Conservation (phyloP, 805 yeast genomes). For the Kodamaea lidongshanica region DNA sequence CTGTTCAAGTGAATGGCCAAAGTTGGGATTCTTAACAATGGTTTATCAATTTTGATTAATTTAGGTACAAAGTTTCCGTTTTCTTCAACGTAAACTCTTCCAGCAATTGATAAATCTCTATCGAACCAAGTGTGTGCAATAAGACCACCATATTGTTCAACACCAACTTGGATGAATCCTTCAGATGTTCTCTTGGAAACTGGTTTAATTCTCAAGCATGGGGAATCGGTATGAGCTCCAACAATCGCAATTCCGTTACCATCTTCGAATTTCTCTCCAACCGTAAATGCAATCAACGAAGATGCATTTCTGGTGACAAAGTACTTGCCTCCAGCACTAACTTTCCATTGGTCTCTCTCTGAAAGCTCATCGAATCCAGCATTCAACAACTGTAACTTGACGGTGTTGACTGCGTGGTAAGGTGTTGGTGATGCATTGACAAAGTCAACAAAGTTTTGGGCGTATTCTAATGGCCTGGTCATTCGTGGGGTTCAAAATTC, state of each 20-base stretch:
- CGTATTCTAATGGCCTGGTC: slow-evolving; percentile 25
- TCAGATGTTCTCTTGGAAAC: slow-evolving; percentile 61
- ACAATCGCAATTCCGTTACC: slow-evolving; percentile 84
- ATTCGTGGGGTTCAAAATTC: slow-evolving; percentile 1
- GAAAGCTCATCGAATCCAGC: slow-evolving; percentile 71
- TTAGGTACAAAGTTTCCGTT: slow-evolving; percentile 51
- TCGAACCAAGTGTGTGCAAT: slow-evolving; percentile 98
- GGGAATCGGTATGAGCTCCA: slow-evolving; percentile 97
- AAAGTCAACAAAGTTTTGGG: slow-evolving; percentile 64
- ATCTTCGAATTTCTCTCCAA: slow-evolving; percentile 64
- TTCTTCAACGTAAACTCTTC: slow-evolving; percentile 68
- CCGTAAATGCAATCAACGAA: slow-evolving; percentile 79
- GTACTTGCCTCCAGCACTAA: slow-evolving; percentile 52
- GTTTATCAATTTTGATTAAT: slow-evolving; percentile 74
- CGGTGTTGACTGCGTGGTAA: slow-evolving; percentile 78
- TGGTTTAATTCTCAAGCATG: slow-evolving; percentile 84
- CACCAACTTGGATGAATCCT: slow-evolving; percentile 85
- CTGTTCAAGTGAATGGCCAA: slow-evolving; percentile 88
- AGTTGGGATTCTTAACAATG: slow-evolving; percentile 86
- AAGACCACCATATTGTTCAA: slow-evolving; percentile 93
- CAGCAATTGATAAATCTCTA: slow-evolving; percentile 86
- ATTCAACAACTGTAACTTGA: slow-evolving; percentile 45
- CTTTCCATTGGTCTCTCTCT: slow-evolving; percentile 65
- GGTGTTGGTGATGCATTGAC: slow-evolving; percentile 89
- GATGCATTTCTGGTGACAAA: slow-evolving; percentile 87